These are phyloP conservation scores for Neonectria sp. DNA, from an alignment of 2,329 filamentous ascomycete genomes.

Conservation along the genomic window DNA sequence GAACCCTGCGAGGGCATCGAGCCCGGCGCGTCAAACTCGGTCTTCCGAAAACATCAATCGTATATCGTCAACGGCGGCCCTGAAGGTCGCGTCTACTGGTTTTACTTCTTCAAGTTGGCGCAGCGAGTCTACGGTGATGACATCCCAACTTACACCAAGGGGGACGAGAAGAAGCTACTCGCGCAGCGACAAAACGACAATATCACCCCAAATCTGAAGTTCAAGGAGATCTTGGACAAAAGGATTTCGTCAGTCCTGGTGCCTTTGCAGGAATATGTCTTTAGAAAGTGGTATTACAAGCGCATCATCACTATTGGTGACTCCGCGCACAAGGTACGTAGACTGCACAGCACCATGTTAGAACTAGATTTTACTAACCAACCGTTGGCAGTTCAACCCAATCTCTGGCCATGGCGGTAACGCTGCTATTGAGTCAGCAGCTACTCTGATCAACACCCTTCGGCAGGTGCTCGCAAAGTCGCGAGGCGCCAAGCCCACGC, in stretches of 20 bases:
- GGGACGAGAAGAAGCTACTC: slow-evolving; percentile 4
- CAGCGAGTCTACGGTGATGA: background rate
- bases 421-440: slow-evolving; percentile 21
- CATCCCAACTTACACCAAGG: slow-evolving; percentile 13
- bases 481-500: slow-evolving; percentile 1
- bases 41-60: slow-evolving; percentile 8
- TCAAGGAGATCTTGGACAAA: slow-evolving; percentile 50
- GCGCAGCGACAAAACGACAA: slow-evolving; percentile 9
- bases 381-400: slow-evolving; percentile 13
- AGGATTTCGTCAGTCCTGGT: slow-evolving; percentile 50
- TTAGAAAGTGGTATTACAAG: slow-evolving; percentile 56
- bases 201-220: slow-evolving; percentile 25
- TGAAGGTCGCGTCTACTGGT: slow-evolving; percentile 16
- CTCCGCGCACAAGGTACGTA: slow-evolving; percentile 55
- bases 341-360: background rate
- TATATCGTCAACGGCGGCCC: slow-evolving; percentile 19
- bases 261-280: slow-evolving; percentile 54
- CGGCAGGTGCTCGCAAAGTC: slow-evolving; percentile 1
- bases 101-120: slow-evolving; percentile 13
- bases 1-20: slow-evolving; percentile 13
- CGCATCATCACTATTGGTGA: slow-evolving; percentile 59
- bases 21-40: slow-evolving; percentile 5
- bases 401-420: slow-evolving; percentile 28
- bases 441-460: slow-evolving; percentile 15
- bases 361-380: background rate